Evolutionary conservation across 169 alveolate species (phyloP).

Genomic region (Theileria parva): DNA sequence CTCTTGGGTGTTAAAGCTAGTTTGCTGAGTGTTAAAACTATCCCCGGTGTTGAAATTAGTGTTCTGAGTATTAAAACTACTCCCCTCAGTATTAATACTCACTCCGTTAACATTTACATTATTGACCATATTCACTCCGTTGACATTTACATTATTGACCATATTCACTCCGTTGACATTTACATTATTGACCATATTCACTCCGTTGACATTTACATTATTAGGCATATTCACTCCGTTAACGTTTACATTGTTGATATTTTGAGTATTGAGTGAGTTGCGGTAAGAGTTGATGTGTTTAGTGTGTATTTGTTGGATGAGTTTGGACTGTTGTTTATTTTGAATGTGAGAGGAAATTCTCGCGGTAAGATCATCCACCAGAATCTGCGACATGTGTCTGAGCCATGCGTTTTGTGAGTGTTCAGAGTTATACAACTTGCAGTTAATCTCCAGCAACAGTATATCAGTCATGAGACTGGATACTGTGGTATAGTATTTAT

Average conservation of each 20-base stretch:
- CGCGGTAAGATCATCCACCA: conserved; percentile 63
- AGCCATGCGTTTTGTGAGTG: conserved; percentile 76
- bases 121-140: no score
- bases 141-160: no score
- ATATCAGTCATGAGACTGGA: conserved; percentile 75
- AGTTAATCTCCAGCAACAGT: conserved; percentile 75
- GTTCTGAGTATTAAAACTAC: neutral
- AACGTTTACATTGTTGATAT: no score
- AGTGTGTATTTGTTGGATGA: neutral
- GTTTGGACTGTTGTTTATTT: conserved; percentile 10
- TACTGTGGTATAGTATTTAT: conserved; percentile 71
- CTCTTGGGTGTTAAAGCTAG: neutral
- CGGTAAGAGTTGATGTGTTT: neutral
- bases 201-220: no score
- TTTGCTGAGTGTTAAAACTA: no score
- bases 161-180: no score
- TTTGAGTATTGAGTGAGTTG: neutral
- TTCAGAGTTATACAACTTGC: conserved; percentile 79
- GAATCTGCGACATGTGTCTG: conserved; percentile 65
- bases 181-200: no score
- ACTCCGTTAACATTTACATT: no score
- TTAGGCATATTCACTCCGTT: no score
- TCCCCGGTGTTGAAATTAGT: no score
- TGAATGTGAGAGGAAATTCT: conserved; percentile 53
- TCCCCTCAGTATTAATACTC: neutral